phyloP scores from a whole-genome alignment of 306 rosid genomes.

The Cucumis cinereus region DNA sequence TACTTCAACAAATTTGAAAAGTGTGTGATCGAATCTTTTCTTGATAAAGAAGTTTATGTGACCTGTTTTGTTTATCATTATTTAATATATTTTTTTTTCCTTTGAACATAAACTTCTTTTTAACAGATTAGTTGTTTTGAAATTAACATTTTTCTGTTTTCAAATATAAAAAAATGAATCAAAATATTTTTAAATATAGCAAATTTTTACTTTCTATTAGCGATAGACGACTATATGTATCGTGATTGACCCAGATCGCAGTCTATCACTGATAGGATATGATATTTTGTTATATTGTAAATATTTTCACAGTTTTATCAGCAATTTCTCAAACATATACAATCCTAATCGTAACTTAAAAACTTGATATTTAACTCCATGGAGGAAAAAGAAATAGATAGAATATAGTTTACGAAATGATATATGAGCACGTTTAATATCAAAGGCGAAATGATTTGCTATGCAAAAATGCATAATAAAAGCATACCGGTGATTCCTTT shows the following conservation, averaged over 20 bases:
- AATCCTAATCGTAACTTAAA: background rate
- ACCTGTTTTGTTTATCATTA: background rate
- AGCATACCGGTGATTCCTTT: conserved; percentile 71
- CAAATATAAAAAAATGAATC: too few relatives aligned
- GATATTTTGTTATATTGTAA: too few relatives aligned
- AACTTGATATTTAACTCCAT: too few relatives aligned
- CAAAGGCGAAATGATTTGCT: background rate
- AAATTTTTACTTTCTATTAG: too few relatives aligned
- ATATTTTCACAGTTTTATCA: too few relatives aligned
- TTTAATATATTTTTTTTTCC: background rate
- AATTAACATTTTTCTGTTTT: too few relatives aligned
- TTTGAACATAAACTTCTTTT: background rate
- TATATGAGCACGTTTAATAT: background rate
- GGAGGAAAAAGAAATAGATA: background rate
- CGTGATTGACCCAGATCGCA: too few relatives aligned
- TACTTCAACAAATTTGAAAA: background rate
- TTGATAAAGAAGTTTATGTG: background rate
- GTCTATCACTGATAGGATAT: too few relatives aligned
- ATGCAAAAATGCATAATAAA: background rate
- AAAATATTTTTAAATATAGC: too few relatives aligned
- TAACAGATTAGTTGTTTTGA: too few relatives aligned
- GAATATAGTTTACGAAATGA: background rate
- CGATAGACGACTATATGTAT: too few relatives aligned
- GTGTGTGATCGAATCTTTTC: background rate
- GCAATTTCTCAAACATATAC: background rate